Evolutionary conservation across 23 red algal genomes (phyloP).

Genomic region (Gracilaria gracilis): DNA sequence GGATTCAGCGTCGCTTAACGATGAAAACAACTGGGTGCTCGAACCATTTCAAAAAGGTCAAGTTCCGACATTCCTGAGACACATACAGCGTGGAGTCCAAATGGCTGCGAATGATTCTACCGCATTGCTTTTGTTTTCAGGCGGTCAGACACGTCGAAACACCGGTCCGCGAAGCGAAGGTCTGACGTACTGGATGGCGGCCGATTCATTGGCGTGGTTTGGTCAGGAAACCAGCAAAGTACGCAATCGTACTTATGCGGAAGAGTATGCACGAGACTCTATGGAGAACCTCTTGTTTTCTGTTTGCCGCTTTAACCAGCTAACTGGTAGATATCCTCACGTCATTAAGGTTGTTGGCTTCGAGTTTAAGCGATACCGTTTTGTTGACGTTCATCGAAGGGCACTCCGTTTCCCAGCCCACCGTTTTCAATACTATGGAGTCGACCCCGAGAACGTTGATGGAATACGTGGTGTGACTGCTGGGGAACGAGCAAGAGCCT

Average conservation of each 20-base stretch:
- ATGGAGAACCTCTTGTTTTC: constrained; percentile 94
- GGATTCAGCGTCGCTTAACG: constrained; percentile 17
- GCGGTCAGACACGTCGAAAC: constrained; percentile 72
- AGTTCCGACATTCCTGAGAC: constrained; percentile 70
- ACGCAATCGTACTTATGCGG: constrained; percentile 55
- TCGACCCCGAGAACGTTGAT: constrained; percentile 58
- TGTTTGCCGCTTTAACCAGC: constrained; percentile 88
- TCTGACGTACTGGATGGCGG: constrained; percentile 81
- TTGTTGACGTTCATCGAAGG: constrained; percentile 67
- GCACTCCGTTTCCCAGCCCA: constrained; percentile 79
- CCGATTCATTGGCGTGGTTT: constrained; percentile 59
- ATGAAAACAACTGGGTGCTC: constrained; percentile 81
- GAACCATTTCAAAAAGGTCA: constrained; percentile 84
- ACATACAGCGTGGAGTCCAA: constrained; percentile 72
- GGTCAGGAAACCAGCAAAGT: constrained; percentile 32
- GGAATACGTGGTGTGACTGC: constrained; percentile 40
- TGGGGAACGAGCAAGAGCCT: constrained; percentile 38
- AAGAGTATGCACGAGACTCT: constrained; percentile 87
- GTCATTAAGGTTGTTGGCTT: constrained; percentile 85
- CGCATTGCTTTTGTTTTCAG: constrained; percentile 86
- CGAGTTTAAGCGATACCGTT: constrained; percentile 81
- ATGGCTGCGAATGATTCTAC: constrained; percentile 67
- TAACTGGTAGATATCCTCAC: constrained; percentile 78
- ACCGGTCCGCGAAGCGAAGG: constrained; percentile 75
- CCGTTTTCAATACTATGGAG: constrained; percentile 74